Evolutionary conservation across 371 early-diverging fungal species (phyloP), one percentile per base, ranked within the genome.

Genomic region (Syncephalastrum contaminatum): DNA sequence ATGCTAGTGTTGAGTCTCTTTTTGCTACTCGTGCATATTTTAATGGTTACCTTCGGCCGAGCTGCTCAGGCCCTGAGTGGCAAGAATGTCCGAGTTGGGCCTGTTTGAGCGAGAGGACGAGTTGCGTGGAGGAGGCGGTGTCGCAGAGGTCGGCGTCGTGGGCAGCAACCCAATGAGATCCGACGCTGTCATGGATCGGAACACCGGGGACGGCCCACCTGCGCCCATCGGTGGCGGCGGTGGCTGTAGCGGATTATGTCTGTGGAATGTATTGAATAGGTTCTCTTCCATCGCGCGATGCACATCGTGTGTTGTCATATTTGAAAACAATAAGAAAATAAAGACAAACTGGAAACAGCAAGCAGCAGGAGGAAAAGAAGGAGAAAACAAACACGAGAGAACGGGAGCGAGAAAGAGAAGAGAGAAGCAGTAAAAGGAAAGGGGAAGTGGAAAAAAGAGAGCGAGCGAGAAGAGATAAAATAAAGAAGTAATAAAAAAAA

Each of bases 21-120:
- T 2, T 4, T 21, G 15, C 18, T 4, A 2, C 12, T 42, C 16
- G 16, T 19, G 18, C 19, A 58, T 21, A n/a, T n/a, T n/a, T n/a
- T n/a, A n/a, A n/a, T n/a, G n/a, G 25, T 63, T 57, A 76, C 76
- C 72, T 68, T 77, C 77, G 7, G 74, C 67, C 14, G 69, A 62
- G 51, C 48, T 58, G 36, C 54, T 54, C 4, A 60, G 46, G 22
- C 60, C 51, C 16, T 63, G 58, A n/a, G 66, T 44, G 47, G 67
- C 70, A 40, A 74, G 18, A 41, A 71, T 69, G 25, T 74, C 75
- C 18, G 75, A 74, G 24, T 58, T 56, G 16, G 62, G 58, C 16
- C 63, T 48, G 27, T 46, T 8, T 6, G 36, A 30, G 36, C 36
- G 36, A 30, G 36, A 30, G 12, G 44, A 46, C 45, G 60, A 25